Percentiles rank a stretch among this genome's conserved stretches.
Conservation (phyloP, 192 early-diverging fungal species). For the Umbelopsis sp. region DNA sequence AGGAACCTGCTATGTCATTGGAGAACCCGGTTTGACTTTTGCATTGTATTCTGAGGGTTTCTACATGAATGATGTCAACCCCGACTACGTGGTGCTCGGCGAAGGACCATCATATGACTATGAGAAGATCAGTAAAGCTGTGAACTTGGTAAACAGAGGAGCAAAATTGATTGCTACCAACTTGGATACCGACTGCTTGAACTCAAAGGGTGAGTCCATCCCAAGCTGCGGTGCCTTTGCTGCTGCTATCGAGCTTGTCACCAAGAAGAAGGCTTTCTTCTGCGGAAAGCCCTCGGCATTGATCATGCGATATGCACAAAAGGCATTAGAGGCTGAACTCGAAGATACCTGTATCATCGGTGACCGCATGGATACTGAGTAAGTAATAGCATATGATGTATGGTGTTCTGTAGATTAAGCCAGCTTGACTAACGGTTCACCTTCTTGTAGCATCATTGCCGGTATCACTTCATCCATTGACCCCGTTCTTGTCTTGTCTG, state of each 20-base stretch:
- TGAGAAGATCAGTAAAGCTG: conserved; percentile 48
- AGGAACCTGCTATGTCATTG: conserved; percentile 47
- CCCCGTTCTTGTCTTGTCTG: conserved; percentile 52
- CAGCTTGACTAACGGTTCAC: not conserved
- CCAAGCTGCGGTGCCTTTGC: conserved; percentile 54
- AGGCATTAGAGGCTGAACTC: conserved; percentile 42
- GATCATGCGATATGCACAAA: conserved; percentile 53
- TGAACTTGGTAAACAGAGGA: conserved; percentile 48
- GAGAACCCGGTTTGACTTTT: conserved; percentile 51
- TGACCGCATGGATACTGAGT: conserved; percentile 60
- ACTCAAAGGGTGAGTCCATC: conserved; percentile 40
- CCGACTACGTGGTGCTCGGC: conserved; percentile 56
- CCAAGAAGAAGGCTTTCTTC: conserved; percentile 51
- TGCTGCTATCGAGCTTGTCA: conserved; percentile 49
- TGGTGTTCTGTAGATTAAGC: not conserved
- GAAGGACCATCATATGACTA: conserved; percentile 49
- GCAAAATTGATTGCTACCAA: conserved; percentile 60
- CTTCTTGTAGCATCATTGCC: conserved; percentile 41
- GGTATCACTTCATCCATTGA: conserved; percentile 56
- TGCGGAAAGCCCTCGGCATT: conserved; percentile 49
- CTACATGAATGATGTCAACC: conserved; percentile 49
- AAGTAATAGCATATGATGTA: not conserved
- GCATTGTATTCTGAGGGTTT: conserved; percentile 56
- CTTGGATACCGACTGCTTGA: conserved; percentile 51
- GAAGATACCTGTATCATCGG: conserved; percentile 58